Base-by-base conservation (phyloP, 1,284 basidiomycete species). In the Cronartium quercuum region DNA sequence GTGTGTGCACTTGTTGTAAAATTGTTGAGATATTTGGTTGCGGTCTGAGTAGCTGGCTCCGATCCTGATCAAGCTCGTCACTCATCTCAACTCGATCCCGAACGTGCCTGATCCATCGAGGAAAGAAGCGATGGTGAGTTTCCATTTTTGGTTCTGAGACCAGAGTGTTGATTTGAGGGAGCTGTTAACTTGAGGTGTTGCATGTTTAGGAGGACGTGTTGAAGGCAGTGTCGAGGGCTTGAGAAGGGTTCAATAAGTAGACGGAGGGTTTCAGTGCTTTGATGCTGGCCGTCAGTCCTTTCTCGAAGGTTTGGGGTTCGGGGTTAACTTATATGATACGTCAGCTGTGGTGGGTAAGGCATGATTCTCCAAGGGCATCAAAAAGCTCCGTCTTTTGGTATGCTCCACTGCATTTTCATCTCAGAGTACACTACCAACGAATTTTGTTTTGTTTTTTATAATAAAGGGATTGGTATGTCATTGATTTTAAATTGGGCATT, bases 41-140 rank as follows among this genome's bases (percentile, higher is more conserved):
- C 21, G 21, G 21, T 10, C 6, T 6, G 34, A 24, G 6, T 57
- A 57, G 51, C 51, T 57, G 3, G 51, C 51, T n/a, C 51, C 51
- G 18, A 57, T 57, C 51, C 34, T 57, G 13, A 57, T 57, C 51
- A 57, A 57, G 15, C 21, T 57, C 13, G 51, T 57, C 51, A 57
- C 51, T 21, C 51, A 57, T 57, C 6, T 57, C 21, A 57, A 57
- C 34, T 57, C 51, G 3, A 57, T 57, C 51, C 21, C 21, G 9
- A 24, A n/a, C 34, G 7, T 29, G 5, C 51, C 51, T 57, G 51
- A 57, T 57, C 51, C 51, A 2, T 57, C 51, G 34, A 57, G 51
- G n/a, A 57, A 57, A 57, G 51, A 57, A 57, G 51, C 51, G 21
- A 57, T 57, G 51, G 51, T 57, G 34, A 7, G 51, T 57, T n/a